phyloP scores from a whole-genome alignment of 2,329 filamentous ascomycete species.

The Aspergillus fructus region DNA sequence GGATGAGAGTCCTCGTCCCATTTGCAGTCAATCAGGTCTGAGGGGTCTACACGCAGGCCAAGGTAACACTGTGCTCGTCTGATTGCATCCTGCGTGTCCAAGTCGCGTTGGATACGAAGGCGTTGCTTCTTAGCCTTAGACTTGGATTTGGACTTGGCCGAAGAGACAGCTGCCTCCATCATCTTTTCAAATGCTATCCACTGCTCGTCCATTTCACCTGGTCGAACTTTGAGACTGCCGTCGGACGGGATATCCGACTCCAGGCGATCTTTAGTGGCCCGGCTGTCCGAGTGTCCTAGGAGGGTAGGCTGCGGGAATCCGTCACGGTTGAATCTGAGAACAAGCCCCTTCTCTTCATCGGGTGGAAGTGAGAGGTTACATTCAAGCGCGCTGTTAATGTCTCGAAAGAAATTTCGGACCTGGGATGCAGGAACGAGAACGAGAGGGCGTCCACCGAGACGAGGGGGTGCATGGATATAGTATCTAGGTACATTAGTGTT shows the following conservation, averaged over 20 bases:
- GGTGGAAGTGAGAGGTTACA: constrained; percentile 60
- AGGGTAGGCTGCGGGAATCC: constrained; percentile 66
- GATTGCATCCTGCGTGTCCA: constrained; percentile 55
- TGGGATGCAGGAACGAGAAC: constrained; percentile 69
- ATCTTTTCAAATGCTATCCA: constrained; percentile 39
- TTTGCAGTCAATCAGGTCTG: constrained; percentile 22
- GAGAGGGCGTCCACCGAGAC: constrained; percentile 52
- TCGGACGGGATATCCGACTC: constrained; percentile 33
- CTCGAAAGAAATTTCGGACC: constrained; percentile 61
- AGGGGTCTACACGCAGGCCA: constrained; percentile 54
- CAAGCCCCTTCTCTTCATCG: constrained; percentile 55
- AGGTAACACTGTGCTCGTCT: constrained; percentile 69
- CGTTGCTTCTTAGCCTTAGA: constrained; percentile 52
- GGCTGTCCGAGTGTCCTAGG: constrained; percentile 57
- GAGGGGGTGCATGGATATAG: constrained; percentile 60
- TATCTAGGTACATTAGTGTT: constrained; percentile 50
- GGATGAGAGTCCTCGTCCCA: constrained; percentile 21
- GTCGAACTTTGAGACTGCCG: neutral
- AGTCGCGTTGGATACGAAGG: constrained; percentile 51
- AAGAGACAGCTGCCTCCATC: constrained; percentile 53
- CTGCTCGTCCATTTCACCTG: constrained; percentile 11
- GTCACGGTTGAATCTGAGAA: constrained; percentile 60
- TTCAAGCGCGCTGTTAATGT: constrained; percentile 59
- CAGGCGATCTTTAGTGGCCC: constrained; percentile 41
- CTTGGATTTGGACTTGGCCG: constrained; percentile 52